Evolutionary conservation across 2,329 filamentous ascomycete genomes (phyloP), one percentile per base, ranked within the genome.

Genomic region (Lithohypha guttulata): DNA sequence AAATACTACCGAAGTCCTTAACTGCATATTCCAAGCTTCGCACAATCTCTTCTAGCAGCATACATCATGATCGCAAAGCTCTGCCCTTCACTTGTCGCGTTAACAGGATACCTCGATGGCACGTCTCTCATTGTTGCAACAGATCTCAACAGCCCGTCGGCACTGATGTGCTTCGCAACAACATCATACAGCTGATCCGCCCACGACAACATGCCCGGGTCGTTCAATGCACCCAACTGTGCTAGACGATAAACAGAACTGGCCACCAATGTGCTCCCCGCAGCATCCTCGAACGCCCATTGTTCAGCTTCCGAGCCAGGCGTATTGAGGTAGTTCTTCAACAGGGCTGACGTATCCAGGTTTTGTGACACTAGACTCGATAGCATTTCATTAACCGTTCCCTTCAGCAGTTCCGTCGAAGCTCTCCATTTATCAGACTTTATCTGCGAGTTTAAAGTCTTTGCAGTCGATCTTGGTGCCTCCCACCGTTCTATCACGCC

Each of bases 251-350:
- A 69, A 9, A 56, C 58, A 1, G 60, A 60, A 13, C 66, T 60
- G 15, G 64, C 55, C 14, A 71, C 47, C 15, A 70, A 47, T 3
- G 64, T 56, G 3, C 66, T 72, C 9, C 68, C 68, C 8, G 66
- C 61, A 4, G 64, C 61, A 49, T 72, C 68, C 2, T 61, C 64
- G 49, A 63, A 68, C 14, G 20, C 15, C 33, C 33, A 14, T 9
- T 6, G 22, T 9, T 23, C 22, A 7, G 19, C 7, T 22, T 29
- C 9, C 22, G 29, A 22, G 11, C 14, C 14, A 10, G 18, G 21
- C 28, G 67, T 59, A 34, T 64, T 59, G 17, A 70, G 54, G 42
- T 70, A 69, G 44, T 71, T 71, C 15, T 62, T 54, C 30, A 71
- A 47, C 4, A 70, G 55, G 19, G 21, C 41, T 9, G 9, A 28